Conservation (phyloP, 371 early-diverging fungal genomes). For the Mucor saturninus region DNA sequence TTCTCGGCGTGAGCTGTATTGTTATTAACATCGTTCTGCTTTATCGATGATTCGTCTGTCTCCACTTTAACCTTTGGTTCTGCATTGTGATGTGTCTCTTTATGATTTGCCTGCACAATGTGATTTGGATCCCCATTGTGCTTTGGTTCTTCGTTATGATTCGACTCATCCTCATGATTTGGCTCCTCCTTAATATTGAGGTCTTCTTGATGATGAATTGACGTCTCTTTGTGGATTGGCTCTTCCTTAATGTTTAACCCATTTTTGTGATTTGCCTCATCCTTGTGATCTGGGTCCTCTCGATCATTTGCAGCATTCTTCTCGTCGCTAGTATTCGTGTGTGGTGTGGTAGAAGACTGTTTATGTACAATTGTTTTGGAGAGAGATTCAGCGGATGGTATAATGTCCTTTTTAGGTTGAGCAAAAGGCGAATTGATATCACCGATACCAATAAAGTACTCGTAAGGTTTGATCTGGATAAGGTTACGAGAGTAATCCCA, state of each 20-base stretch:
- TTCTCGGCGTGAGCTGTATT: background rate
- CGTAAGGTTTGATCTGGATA: conserved; percentile 87
- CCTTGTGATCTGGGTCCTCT: no score
- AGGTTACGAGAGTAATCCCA: conserved; percentile 95
- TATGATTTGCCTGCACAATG: background rate
- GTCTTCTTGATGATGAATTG: background rate
- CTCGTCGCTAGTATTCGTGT: background rate
- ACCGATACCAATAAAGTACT: conserved; percentile 92
- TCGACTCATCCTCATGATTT: background rate
- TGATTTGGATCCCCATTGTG: background rate
- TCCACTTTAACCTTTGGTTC: background rate
- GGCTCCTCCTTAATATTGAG: background rate
- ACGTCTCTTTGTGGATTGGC: no score
- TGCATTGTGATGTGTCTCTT: background rate
- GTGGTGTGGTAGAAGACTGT: background rate
- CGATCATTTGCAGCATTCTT: background rate
- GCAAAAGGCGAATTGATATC: conserved; percentile 86
- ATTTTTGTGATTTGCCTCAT: no score
- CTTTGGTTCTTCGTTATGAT: background rate
- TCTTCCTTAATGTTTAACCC: no score
- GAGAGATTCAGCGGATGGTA: background rate
- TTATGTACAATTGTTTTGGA: background rate
- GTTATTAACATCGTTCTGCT: background rate
- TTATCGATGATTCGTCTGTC: background rate
- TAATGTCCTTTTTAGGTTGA: conserved; percentile 5